Percentiles rank a stretch among this genome's conserved stretches.
These are phyloP conservation scores for Aspergillus sp. DNA, from an alignment of 2,329 filamentous ascomycete genomes.

Conservation along the genomic window DNA sequence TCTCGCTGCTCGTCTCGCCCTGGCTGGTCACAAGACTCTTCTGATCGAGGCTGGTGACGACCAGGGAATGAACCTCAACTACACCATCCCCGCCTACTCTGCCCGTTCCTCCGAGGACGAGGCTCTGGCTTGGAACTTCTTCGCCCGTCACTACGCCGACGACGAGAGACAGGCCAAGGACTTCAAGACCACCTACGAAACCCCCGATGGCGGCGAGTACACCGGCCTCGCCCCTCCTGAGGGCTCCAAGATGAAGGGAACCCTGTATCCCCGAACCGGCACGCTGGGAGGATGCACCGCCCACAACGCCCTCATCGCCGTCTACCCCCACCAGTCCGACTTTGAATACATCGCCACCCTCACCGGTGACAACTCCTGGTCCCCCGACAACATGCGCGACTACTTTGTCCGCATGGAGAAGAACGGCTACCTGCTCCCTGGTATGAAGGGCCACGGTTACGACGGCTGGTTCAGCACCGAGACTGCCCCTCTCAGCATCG, in stretches of 20 bases:
- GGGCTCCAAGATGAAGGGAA: conserved; percentile 49
- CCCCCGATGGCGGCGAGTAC: conserved; percentile 47
- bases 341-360: conserved; percentile 54
- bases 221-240: conserved; percentile 50
- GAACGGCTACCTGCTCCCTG: conserved; percentile 46
- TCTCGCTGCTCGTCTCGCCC: conserved; percentile 30
- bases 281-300: conserved; percentile 56
- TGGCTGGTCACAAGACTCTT: conserved; percentile 29
- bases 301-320: conserved; percentile 58
- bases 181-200: conserved; percentile 38
- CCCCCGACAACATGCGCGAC: conserved; percentile 52
- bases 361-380: conserved; percentile 59
- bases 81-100: conserved; percentile 24
- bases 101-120: conserved; percentile 25
- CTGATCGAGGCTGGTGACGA: conserved; percentile 37
- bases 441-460: conserved; percentile 40
- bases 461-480: conserved; percentile 22
- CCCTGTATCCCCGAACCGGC: conserved; percentile 55
- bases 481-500: conserved; percentile 41
- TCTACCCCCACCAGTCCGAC: conserved; percentile 57
- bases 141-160: conserved; percentile 30
- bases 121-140: conserved; percentile 29
- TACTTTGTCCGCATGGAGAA: conserved; percentile 53
- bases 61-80: conserved; percentile 24
- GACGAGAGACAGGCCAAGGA: conserved; percentile 23